Evolutionary conservation across 352 stramenopile species (phyloP), one percentile per base, ranked within the genome.

Genomic region (Blastocystis sp.): DNA sequence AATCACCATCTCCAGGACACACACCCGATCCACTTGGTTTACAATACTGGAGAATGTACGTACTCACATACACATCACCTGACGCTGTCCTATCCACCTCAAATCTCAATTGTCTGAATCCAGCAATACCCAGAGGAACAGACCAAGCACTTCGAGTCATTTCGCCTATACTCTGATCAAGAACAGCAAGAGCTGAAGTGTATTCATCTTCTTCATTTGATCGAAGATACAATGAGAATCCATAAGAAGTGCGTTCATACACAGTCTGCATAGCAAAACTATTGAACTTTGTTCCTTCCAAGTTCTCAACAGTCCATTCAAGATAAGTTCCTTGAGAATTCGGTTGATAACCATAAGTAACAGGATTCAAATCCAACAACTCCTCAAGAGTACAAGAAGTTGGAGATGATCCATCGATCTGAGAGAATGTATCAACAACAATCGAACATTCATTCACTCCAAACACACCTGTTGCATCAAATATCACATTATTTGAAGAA

Each of bases 381-480:
- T 73, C 64, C 3, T 73, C 3, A n/a, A 73, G 8, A 34, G 64
- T 73, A 34, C 64, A 50, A 34, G 11, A 34, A 1, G 41, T 79
- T 26, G 26, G 39, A n/a, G n/a, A n/a, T 13, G 13, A 59, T 53
- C 66, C 66, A 7, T 78, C 66, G 47, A 78, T 16, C 30, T 9
- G 16, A 18, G 34, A 37, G 34, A 50, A 78, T 6, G 66, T 55
- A 34, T 78, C 66, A 9, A 78, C 20, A 3, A 55, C 66, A n/a
- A 50, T 50, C 3, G 66, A 78, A 20, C 66, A 78, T 9, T 78
- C 66, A n/a, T 59, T 78, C 66, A 78, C 66, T 20, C 66, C 66
- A n/a, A 78, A 78, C n/a, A 78, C 66, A 26, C 66, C 66, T 0
- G 66, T 78, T 18, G 66, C 66, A 34, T 78, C 66, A n/a, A n/a